Evolutionary conservation across 192 early-diverging fungal species (phyloP), one percentile per base, ranked within the genome.

Genomic region (Backusella liffmaniae): DNA sequence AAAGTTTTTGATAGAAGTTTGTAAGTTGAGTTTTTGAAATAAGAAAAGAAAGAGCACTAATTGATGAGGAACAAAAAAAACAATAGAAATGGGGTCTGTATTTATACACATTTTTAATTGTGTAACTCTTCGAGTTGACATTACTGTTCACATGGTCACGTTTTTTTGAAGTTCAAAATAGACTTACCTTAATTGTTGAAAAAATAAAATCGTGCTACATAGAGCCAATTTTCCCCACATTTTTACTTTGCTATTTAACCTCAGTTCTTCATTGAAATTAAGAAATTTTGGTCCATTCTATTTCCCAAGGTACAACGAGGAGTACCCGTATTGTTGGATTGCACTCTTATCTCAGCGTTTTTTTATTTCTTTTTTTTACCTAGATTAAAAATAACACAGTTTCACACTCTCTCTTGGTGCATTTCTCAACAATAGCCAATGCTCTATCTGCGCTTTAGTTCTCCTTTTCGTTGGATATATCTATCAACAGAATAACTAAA

Each of bases 141-240:
- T n/a, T 62, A 13, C 56, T 62, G 13, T 62, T 62, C 56, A 62
- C 56, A 62, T 62, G 56, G 56, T 62, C 56, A 62, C 56, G 56
- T 62, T 62, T 29, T 59, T 62, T 62, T 62, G 56, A 62, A 29
- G 9, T 62, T 62, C 56, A 62, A 62, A 62, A 26, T 10, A 62
- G 26, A 62, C 56, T 62, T 62, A 62, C 56, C 56, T 26, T 3
- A 62, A 12, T 62, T 23, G 56, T 29, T 29, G 23, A 62, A 62
- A 62, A 62, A 62, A 23, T 23, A 12, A 26, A 29, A 29, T 29
- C 26, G 56, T 62, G 8, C 10, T 23, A 62, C 23, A 62, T 10
- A 12, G 26, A 8, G 23, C 10, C 56, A 62, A 7, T 12, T 23
- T 62, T 62, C 56, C 56, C 56, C 56, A 62, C 56, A 62, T 62